phyloP scores from a whole-genome alignment of 208 protist genomes.

The Leishmania mexicana region DNA sequence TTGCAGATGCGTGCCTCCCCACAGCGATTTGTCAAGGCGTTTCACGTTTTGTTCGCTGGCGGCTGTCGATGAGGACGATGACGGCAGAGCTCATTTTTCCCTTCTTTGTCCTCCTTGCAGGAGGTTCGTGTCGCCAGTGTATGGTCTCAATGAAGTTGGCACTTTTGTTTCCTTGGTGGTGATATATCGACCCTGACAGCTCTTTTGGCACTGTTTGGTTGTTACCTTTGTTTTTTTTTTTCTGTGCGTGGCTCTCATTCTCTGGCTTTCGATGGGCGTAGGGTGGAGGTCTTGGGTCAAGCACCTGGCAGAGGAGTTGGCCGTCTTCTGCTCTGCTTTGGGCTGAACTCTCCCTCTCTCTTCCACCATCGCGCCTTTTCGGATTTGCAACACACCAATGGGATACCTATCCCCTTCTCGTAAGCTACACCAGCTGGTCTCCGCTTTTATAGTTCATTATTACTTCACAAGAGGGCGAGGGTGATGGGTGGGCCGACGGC shows the following conservation, averaged over 20 bases:
- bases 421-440: background rate
- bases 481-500: background rate
- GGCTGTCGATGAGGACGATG: background rate
- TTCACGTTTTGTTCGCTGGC: background rate
- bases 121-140: background rate
- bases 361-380: background rate
- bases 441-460: background rate
- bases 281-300: background rate
- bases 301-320: background rate
- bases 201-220: background rate
- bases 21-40: background rate
- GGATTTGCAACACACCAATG: background rate
- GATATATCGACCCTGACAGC: background rate
- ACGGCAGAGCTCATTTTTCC: conserved; percentile 4
- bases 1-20: background rate
- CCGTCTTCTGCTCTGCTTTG: background rate
- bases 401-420: background rate
- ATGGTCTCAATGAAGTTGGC: background rate
- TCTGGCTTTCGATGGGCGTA: background rate
- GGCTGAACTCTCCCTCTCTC: background rate
- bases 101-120: conserved; percentile 4
- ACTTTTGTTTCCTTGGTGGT: conserved; percentile 2
- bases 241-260: background rate
- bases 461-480: background rate
- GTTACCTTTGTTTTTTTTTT: background rate